Evolutionary conservation across 305 asterid genomes (phyloP), one percentile per base, ranked within the genome.

Genomic region (Fraxinus latifolia): DNA sequence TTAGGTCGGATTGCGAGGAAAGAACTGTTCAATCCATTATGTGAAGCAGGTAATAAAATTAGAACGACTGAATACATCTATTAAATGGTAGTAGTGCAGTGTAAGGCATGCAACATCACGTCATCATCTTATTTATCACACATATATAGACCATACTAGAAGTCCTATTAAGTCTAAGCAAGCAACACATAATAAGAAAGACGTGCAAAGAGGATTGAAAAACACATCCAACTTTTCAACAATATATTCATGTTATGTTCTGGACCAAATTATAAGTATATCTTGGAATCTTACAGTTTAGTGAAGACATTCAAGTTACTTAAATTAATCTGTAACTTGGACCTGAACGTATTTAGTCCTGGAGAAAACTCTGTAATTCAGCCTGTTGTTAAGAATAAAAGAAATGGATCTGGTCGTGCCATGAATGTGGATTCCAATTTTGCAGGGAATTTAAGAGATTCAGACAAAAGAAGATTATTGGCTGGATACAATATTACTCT

Each of bases 1-100:
- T 60, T 5, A 79, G 70, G 80, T 89, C 92, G 5, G 85, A 89
- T 88, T 81, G 84, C 77, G 82, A 84, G 8, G 90, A 86, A 78
- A 90, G 77, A 15, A 77, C 88, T 82, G 89, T 83, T 83, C 76
- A 73, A 55, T 44, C 58, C 68, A 44, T 21, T 37, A 72, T 23
- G 79, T 11, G 58, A 77, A 70, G 58, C 37, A 50, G 60, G 8
- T 21, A 73, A 62, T 77, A 36, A 81, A 78, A 82, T 27, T 79
- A 79, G 75, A 76, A 79, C 5, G 19, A 15, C 37, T 29, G 42
- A 70, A 65, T 78, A 55, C 27, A 47, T 31, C 23, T 42, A 76
- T 31, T 33, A 32, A 14, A 37, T 12, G 17, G 68, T 37, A 62
- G 77, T 65, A 75, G 78, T 34, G 79, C 42, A 82, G 27, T 6